Percentiles rank a stretch among this genome's conserved stretches.
Conservation (phyloP, 441 rosid species). For the Aquilaria agallochum region DNA sequence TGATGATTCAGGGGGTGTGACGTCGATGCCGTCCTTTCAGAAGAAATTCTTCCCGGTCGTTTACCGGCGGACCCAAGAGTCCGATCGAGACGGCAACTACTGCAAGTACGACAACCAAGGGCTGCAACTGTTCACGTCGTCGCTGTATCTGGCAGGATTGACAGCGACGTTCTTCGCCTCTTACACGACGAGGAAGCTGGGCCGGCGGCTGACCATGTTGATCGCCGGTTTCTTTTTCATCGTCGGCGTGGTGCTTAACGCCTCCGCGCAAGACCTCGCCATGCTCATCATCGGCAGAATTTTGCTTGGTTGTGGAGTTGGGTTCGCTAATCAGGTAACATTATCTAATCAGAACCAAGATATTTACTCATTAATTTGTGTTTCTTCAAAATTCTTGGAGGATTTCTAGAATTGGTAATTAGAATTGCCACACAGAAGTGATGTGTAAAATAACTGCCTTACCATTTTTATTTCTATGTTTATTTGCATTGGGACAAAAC, state of each 20-base stretch:
- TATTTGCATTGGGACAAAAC: no score
- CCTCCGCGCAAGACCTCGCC: slow-evolving; percentile 30
- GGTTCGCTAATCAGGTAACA: slow-evolving; percentile 65
- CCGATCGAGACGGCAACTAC: slow-evolving; percentile 42
- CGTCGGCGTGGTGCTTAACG: slow-evolving; percentile 33
- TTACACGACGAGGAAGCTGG: slow-evolving; percentile 25
- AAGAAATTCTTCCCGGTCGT: slow-evolving; percentile 45
- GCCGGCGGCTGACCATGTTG: slow-evolving; percentile 44
- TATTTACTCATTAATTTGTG: not conserved
- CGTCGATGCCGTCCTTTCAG: slow-evolving; percentile 58
- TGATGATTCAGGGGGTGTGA: slow-evolving; percentile 46
- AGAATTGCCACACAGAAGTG: no score
- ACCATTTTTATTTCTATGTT: no score
- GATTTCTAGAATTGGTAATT: no score
- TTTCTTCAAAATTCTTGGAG: no score
- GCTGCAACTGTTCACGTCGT: slow-evolving; percentile 60
- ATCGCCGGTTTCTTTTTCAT: slow-evolving; percentile 45
- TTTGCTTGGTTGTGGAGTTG: slow-evolving; percentile 53
- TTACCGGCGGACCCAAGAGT: slow-evolving; percentile 33
- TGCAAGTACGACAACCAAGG: slow-evolving; percentile 46
- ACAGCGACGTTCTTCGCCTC: slow-evolving; percentile 39
- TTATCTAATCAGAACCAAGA: not conserved
- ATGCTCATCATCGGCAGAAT: slow-evolving; percentile 50
- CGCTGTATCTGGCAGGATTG: slow-evolving; percentile 45
- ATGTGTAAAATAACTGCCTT: no score